Percentiles rank a stretch among this genome's conserved stretches.
These are phyloP conservation scores for Candida sojae DNA, from an alignment of 1,139 yeast species.

Conservation along the genomic window DNA sequence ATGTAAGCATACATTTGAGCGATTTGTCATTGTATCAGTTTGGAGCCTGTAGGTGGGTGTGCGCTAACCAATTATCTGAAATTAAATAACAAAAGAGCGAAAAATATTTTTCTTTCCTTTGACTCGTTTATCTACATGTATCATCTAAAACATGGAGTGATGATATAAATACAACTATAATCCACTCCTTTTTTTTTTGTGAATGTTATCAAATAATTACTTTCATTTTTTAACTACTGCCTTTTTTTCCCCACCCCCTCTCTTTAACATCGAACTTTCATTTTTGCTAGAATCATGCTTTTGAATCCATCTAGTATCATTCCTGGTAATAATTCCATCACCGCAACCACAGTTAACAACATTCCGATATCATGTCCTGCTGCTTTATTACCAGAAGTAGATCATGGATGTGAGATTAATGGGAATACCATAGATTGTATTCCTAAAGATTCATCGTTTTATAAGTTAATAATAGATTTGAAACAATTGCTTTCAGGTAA, in stretches of 20 bases:
- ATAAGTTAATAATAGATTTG: constrained; percentile 25
- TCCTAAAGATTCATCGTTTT: constrained; percentile 12
- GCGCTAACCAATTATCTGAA: not conserved
- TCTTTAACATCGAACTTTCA: not conserved
- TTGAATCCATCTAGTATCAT: constrained; percentile 10
- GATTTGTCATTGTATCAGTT: too few species aligned
- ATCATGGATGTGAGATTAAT: constrained; percentile 13
- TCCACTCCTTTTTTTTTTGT: not conserved
- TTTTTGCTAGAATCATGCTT: constrained; percentile 9
- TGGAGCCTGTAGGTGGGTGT: not conserved
- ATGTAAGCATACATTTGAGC: too few species aligned
- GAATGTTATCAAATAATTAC: too few species aligned
- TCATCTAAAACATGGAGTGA: not conserved
- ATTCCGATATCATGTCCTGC: constrained; percentile 6
- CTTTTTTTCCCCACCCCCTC: not conserved
- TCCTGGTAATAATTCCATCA: constrained; percentile 1
- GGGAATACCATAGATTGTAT: constrained; percentile 14
- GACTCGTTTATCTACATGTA: too few species aligned
- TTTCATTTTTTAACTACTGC: not conserved
- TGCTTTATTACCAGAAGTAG: constrained; percentile 7
- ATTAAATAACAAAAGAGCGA: not conserved
- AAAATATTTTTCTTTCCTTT: not conserved
- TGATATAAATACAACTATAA: not conserved
- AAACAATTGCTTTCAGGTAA: constrained; percentile 32
- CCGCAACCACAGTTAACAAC: not conserved